Base-by-base conservation (phyloP, 2,329 filamentous ascomycete genomes). In the Teratosphaeria gauchensis region DNA sequence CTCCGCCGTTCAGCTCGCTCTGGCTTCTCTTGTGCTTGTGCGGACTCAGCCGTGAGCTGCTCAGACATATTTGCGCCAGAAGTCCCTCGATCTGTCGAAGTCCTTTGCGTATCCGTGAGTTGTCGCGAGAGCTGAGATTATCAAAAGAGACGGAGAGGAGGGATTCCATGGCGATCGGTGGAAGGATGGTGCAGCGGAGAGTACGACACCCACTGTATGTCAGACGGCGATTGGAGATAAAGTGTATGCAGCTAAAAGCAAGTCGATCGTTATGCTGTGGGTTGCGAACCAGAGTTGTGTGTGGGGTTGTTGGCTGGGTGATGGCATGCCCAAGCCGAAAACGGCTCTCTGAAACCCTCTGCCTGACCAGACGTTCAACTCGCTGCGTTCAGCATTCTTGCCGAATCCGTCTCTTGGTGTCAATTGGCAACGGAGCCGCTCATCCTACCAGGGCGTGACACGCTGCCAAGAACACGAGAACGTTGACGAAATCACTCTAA, bases 141-240 rank as follows among this genome's bases (percentile, higher is more conserved):
- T 96, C 92, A 76, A 97, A 97, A 61, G 92, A 91, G 72, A 95
- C 85, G 52, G 90, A 95, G 58, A 97, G 81, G 31, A 97, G 83
- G 56, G 89, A 85, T 78, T 97, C 94, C 94, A 97, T 97, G 69
- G 67, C 63, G 24, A 48, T 56, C 35, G 11, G 33, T 35, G 33
- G 33, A 35, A 6, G 33, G 14, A 35, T 14, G 33, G 9, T 35
- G 14, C 33, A 14, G 33, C 33, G 14, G 14, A 35, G 33, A 35
- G 9, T 35, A 14, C 7, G 33, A 35, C 33, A 14, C 14, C 2
- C 14, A 14, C 33, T 35, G 33, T 28, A 28, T 14, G 42, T 19
- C 42, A 6, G 42, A 48, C 42, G 42, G 42, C 42, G 42, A 48
- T 48, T 48, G 42, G 42, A 48, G 42, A 48, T 24, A 48, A n/a